Percentiles rank a stretch among this genome's conserved stretches.
Evolutionary conservation across 441 rosid species (phyloP).

Genomic region (Adansonia madagascariensis): DNA sequence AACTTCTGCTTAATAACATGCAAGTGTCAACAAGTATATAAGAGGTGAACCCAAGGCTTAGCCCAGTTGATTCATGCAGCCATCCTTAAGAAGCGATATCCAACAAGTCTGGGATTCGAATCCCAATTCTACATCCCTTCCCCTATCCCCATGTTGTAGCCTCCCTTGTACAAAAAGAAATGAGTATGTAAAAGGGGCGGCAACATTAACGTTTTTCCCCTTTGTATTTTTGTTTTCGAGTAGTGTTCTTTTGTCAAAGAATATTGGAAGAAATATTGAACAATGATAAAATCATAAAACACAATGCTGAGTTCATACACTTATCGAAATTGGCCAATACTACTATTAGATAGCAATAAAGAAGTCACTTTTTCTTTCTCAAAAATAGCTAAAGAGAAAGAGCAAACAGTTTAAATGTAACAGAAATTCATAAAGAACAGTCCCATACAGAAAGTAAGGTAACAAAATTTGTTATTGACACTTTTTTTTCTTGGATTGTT

Average conservation of each 20-base stretch:
- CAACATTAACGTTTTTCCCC: not conserved
- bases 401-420: not conserved
- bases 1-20: not conserved
- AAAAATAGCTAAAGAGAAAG: not conserved
- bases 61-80: not conserved
- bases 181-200: not conserved
- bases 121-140: not conserved
- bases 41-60: not conserved
- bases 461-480: no score
- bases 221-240: not conserved
- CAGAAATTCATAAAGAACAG: not conserved
- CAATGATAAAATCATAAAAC: not conserved
- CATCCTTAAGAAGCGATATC: conserved; percentile 1
- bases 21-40: not conserved
- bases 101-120: not conserved
- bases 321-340: not conserved
- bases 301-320: not conserved
- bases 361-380: not conserved
- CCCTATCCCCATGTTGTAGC: not conserved
- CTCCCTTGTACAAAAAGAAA: conserved; percentile 1
- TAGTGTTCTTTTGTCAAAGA: not conserved
- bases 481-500: not conserved
- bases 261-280: not conserved
- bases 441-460: not conserved
- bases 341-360: not conserved